Evolutionary conservation across 352 stramenopile species (phyloP).

Genomic region (Globisporangium rhizosaccharum): DNA sequence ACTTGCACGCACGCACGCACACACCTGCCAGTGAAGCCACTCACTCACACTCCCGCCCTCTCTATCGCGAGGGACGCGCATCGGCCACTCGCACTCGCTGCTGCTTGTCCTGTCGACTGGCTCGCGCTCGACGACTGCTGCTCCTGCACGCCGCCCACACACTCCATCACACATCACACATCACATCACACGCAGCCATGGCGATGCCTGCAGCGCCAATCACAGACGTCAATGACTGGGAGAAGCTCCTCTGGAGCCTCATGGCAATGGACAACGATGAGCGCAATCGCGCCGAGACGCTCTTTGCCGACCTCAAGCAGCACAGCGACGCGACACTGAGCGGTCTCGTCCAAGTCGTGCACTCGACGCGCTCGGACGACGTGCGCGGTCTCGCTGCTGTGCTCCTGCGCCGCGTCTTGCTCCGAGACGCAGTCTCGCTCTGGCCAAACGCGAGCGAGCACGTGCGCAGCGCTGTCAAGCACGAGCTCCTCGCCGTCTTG

Average conservation of each 20-base stretch:
- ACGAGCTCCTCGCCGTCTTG: slow-evolving; percentile 57
- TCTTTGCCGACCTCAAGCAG: slow-evolving; percentile 60
- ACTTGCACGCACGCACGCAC: no score
- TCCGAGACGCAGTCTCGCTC: slow-evolving; percentile 73
- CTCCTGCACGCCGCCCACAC: not conserved
- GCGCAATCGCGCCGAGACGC: slow-evolving; percentile 57
- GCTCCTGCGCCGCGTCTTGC: slow-evolving; percentile 65
- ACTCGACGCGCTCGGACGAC: slow-evolving; percentile 54
- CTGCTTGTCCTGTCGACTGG: no score
- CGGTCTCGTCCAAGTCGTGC: slow-evolving; percentile 48
- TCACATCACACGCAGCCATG: slow-evolving; percentile 12
- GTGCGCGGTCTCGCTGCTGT: slow-evolving; percentile 69
- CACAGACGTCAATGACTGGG: slow-evolving; percentile 36
- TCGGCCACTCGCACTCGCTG: no score
- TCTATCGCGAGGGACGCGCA: no score
- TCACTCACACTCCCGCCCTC: no score
- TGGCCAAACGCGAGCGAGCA: slow-evolving; percentile 53
- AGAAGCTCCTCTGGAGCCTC: slow-evolving; percentile 65
- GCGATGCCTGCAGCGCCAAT: slow-evolving; percentile 1
- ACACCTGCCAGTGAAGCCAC: no score
- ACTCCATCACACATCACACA: not conserved
- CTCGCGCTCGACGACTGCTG: not conserved
- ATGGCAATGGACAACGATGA: slow-evolving; percentile 67
- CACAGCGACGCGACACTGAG: slow-evolving; percentile 51
- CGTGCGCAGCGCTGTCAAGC: slow-evolving; percentile 48